Evolutionary conservation across 2,329 filamentous ascomycete species (phyloP), one percentile per base, ranked within the genome.

Genomic region (Metarhizium robertsii): DNA sequence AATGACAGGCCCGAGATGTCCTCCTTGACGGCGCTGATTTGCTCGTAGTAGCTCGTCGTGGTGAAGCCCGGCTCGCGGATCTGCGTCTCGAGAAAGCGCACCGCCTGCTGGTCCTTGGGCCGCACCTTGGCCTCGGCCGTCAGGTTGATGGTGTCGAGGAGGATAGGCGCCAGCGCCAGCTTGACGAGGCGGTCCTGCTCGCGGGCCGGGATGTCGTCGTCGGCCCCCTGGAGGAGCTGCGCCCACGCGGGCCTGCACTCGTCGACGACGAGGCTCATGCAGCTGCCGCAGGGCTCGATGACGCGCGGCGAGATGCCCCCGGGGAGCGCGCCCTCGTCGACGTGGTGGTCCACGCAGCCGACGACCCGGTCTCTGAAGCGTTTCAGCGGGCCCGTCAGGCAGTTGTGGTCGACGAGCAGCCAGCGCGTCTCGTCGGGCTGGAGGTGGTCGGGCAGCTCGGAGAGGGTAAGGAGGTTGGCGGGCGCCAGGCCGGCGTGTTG

Each of bases 361-460:
- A 76, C 70, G 0, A 92, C 79, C 8, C 74, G 72, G 4, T 65
- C 58, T 0, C 71, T 70, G 64, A 83, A 88, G 16, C 74, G 68
- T 42, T 67, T 69, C 16, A 92, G 72, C 14, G 70, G 63, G 0
- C 87, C 87, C 6, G 86, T 85, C 50, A 90, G 73, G 1, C 75
- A 78, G 66, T 94, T 94, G 74, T 94, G 90, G 70, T 94, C 89
- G 4, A 94, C 87, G 1, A 94, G 74, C 18, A 90, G 71, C 87
- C 87, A 91, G 52, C 73, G 75, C 1, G 86, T 86, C 50, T 82
- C 78, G 30, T 79, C 74, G 0, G 81, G 75, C 0, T 68, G 62
- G 11, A 87, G 66, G 45, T 65, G 66, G 45, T 65, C 69, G 1
- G 75, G 74, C 0, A 81, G 72, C n/a, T 78, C 75, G 4, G 73